Percentiles rank a stretch among this genome's conserved stretches.
Conservation (phyloP, 2,329 filamentous ascomycete species). For the Cyphellophora attinorum region DNA sequence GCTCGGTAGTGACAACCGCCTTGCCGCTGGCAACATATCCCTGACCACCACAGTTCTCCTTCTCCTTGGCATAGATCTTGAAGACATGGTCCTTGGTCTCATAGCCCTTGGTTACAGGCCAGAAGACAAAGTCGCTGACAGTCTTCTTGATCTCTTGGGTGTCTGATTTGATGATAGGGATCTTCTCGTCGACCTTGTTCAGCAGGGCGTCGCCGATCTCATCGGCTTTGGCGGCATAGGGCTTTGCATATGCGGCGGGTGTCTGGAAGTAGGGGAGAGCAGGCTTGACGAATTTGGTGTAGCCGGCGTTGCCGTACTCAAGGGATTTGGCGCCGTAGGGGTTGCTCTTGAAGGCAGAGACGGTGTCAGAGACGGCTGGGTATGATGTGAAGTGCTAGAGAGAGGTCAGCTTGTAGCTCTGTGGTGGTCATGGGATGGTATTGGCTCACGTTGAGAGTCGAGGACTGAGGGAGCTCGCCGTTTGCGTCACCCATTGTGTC, state of each 20-base stretch:
- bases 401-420: background rate
- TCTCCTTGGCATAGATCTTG: slow-evolving; percentile 33
- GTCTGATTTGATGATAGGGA: slow-evolving; percentile 67
- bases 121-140: slow-evolving; percentile 50
- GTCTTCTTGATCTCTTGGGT: slow-evolving; percentile 60
- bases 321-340: slow-evolving; percentile 77
- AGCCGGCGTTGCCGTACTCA: slow-evolving; percentile 63
- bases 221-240: slow-evolving; percentile 78
- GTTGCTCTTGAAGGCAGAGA: slow-evolving; percentile 70
- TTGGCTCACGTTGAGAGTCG: slow-evolving; percentile 23
- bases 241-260: slow-evolving; percentile 72
- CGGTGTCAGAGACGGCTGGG: slow-evolving; percentile 69
- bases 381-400: slow-evolving; percentile 72
- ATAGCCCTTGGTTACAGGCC: slow-evolving; percentile 54
- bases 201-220: slow-evolving; percentile 64
- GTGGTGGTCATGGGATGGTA: slow-evolving; percentile 17
- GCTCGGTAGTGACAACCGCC: slow-evolving; percentile 57
- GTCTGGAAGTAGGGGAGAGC: slow-evolving; percentile 68
- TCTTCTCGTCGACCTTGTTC: slow-evolving; percentile 56
- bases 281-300: slow-evolving; percentile 66
- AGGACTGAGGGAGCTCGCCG: slow-evolving; percentile 32
- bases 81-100: slow-evolving; percentile 42
- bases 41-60: slow-evolving; percentile 41
- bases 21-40: slow-evolving; percentile 59
- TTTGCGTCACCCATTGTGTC: slow-evolving; percentile 35